Conservation (phyloP, 495 filamentous ascomycete genomes). For the Friedmanniomyces endolithicus region DNA sequence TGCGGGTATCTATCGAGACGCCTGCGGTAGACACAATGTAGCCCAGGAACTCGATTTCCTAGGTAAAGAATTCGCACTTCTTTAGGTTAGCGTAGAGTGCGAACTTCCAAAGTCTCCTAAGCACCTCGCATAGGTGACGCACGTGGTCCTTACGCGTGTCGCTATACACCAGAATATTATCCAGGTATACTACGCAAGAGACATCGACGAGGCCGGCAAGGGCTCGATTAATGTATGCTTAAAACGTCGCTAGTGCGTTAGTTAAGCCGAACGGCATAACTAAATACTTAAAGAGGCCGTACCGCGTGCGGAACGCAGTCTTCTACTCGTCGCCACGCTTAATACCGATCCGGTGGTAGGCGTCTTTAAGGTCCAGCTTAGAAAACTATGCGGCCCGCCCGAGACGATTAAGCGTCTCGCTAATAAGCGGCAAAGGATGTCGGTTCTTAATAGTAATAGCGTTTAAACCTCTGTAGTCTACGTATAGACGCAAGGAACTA, state of each 20-base stretch:
- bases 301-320: conserved; percentile 22
- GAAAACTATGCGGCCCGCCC: background rate
- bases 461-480: conserved; percentile 21
- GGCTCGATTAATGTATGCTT: conserved; percentile 17
- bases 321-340: conserved; percentile 18
- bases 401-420: conserved; percentile 8
- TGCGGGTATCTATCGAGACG: conserved; percentile 14
- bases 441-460: conserved; percentile 19
- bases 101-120: background rate
- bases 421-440: conserved; percentile 17
- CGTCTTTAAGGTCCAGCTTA: conserved; percentile 11
- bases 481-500: conserved; percentile 12
- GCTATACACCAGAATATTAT: conserved; percentile 21
- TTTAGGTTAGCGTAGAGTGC: conserved; percentile 3
- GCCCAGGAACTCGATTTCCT: conserved; percentile 11
- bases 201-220: conserved; percentile 10
- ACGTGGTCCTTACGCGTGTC: conserved; percentile 5
- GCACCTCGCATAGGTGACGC: conserved; percentile 2
- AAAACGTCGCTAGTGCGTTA: conserved; percentile 21
- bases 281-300: conserved; percentile 18
- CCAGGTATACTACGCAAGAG: conserved; percentile 17
- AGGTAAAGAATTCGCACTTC: conserved; percentile 13
- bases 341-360: conserved; percentile 17
- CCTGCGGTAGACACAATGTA: conserved; percentile 12
- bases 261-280: conserved; percentile 23